These are phyloP conservation scores for Acrocalymma vagum DNA, from an alignment of 2,329 filamentous ascomycete genomes.

Conservation along the genomic window DNA sequence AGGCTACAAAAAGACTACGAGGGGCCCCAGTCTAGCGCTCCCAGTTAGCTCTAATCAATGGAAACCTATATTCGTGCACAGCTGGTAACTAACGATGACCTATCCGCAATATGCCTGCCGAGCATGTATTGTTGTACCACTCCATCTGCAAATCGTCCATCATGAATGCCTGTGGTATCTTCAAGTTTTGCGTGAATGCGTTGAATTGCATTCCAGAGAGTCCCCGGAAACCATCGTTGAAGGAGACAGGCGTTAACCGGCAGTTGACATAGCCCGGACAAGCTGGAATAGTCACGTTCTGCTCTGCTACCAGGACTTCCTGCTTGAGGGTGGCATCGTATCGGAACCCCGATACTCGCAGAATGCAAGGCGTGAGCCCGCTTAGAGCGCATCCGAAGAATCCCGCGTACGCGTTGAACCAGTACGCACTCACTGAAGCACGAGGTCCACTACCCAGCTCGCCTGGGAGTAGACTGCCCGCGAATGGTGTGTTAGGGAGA, in stretches of 20 bases:
- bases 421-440: slow-evolving; percentile 54
- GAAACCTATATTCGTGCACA: slow-evolving; percentile 1
- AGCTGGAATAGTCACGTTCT: slow-evolving; percentile 52
- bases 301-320: slow-evolving; percentile 46
- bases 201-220: slow-evolving; percentile 60
- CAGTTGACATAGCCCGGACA: slow-evolving; percentile 53
- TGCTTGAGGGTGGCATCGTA: slow-evolving; percentile 45
- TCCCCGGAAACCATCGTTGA: slow-evolving; percentile 48
- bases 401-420: slow-evolving; percentile 59
- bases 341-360: slow-evolving; percentile 57
- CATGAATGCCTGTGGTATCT: slow-evolving; percentile 53
- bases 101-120: slow-evolving; percentile 51
- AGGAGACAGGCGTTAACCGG: slow-evolving; percentile 52
- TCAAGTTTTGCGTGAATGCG: slow-evolving; percentile 51
- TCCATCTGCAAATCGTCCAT: slow-evolving; percentile 58
- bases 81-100: slow-evolving; percentile 33
- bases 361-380: slow-evolving; percentile 47
- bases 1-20: too few species aligned
- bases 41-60: slow-evolving; percentile 7
- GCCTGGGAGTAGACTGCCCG: slow-evolving; percentile 49
- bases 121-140: slow-evolving; percentile 61
- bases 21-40: slow-evolving; percentile 10
- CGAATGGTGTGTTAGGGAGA: slow-evolving; percentile 36
- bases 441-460: slow-evolving; percentile 58
- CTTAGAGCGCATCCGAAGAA: slow-evolving; percentile 59